Evolutionary conservation across 176 grass and related monocot species (phyloP), one percentile per base, ranked within the genome.

Genomic region (Lolium rigidum): DNA sequence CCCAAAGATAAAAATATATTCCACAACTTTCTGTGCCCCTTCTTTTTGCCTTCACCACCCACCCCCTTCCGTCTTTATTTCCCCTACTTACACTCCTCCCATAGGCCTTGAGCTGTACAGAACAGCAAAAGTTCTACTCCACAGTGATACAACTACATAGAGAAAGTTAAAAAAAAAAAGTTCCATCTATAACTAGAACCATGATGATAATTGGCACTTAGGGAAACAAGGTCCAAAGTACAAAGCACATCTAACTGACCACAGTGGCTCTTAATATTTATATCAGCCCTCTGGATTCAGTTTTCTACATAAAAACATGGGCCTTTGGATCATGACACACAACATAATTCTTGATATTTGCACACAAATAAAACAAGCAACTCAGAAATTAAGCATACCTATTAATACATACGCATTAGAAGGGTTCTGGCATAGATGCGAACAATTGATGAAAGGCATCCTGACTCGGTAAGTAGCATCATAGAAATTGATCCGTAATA

Each of bases 181-280:
- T 67, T 67, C 14, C 28, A 67, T 31, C 63, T 67, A 37, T 16
- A 67, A 67, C 15, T 67, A 37, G 31, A 35, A 38, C 65, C 31
- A 18, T 68, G 31, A 68, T 38, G 38, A 43, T 7, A 43, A 7
- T 43, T 43, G 7, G 16, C 31, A 68, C 7, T 68, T 38, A 38
- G 26, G 63, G 28, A 67, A 41, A 69, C 26, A 69, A 20, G 66
- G 31, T 39, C 1, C 35, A 41, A 8, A 9, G 66, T 38, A 69
- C 35, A 69, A 69, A 69, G 7, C 35, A 18, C 66, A 41, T 41
- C 66, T 69, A 39, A 17, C 66, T 41, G 13, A 10, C 35, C 66
- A 69, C 16, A 69, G 66, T 41, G 66, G 35, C 66, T 69, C 65
- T 69, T 18, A 66, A 66, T 66, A 14, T 65, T 66, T 16, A 66